phyloP scores from a whole-genome alignment of 2,329 filamentous ascomycete genomes.

The Metarhizium sp. region DNA sequence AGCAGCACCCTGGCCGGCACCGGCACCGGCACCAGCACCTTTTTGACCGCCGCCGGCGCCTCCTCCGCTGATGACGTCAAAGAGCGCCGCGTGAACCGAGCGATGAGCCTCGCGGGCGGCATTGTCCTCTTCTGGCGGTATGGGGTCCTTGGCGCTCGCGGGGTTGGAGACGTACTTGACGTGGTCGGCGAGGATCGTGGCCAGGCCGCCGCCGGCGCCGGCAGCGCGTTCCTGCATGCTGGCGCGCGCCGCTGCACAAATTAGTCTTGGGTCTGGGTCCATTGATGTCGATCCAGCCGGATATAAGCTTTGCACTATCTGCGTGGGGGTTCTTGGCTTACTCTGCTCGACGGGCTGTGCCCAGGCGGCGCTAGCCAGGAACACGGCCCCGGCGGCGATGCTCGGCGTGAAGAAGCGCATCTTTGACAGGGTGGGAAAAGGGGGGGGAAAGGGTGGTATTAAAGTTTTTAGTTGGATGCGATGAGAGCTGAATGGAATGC shows the following conservation, averaged over 20 bases:
- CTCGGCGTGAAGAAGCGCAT: no score
- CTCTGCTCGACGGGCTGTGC: neutral
- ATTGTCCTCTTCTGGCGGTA: slow-evolving; percentile 2
- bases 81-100: neutral
- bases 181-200: slow-evolving; percentile 4
- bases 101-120: slow-evolving; percentile 5
- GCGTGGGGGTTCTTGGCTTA: neutral
- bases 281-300: no score
- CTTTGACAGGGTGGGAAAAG: no score
- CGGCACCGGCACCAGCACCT: neutral
- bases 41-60: neutral
- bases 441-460: no score
- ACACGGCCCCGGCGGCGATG: no score
- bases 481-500: no score
- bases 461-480: no score
- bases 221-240: neutral
- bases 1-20: no score
- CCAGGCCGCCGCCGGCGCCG: neutral
- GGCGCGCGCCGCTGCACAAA: neutral
- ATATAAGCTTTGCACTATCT: neutral
- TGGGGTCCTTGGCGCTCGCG: neutral
- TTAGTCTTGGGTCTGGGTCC: neutral
- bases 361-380: neutral
- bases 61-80: neutral
- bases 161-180: slow-evolving; percentile 1